phyloP scores from a whole-genome alignment of 2,329 filamentous ascomycete genomes.

The Chaetomium sp. region DNA sequence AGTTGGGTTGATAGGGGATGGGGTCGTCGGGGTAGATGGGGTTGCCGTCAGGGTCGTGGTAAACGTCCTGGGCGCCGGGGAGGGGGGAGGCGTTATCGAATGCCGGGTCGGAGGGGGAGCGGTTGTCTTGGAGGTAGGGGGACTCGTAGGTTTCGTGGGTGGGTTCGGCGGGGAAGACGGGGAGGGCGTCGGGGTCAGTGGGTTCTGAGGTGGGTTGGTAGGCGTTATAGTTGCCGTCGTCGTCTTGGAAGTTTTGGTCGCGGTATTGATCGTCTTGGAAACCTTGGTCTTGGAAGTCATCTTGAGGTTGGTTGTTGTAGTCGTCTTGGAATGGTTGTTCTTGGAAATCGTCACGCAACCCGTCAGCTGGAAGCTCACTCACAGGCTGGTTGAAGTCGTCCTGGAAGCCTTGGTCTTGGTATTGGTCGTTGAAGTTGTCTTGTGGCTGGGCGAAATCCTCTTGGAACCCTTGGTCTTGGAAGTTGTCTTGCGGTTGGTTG shows the following conservation, averaged over 20 bases:
- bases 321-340: neutral
- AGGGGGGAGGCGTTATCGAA: neutral
- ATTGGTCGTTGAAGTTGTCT: neutral
- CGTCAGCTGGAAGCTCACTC: neutral
- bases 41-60: neutral
- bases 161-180: neutral
- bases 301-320: neutral
- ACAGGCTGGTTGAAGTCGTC: neutral
- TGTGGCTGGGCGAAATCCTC: neutral
- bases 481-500: neutral
- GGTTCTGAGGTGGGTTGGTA: neutral
- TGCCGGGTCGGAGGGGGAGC: neutral
- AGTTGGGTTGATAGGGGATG: conserved; percentile 5
- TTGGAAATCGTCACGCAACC: neutral
- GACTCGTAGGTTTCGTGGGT: neutral
- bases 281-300: neutral
- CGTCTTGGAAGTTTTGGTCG: neutral
- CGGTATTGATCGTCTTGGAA: neutral
- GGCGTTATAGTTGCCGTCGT: neutral
- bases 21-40: neutral
- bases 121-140: neutral
- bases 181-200: neutral
- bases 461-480: neutral
- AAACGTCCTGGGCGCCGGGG: conserved; percentile 1
- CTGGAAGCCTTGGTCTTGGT: neutral